A percentile compares a stretch with the other conserved stretches of the same genome.
These are phyloP conservation scores for Ustilago shanxiensis DNA, from an alignment of 1,284 basidiomycete genomes.

Conservation along the genomic window DNA sequence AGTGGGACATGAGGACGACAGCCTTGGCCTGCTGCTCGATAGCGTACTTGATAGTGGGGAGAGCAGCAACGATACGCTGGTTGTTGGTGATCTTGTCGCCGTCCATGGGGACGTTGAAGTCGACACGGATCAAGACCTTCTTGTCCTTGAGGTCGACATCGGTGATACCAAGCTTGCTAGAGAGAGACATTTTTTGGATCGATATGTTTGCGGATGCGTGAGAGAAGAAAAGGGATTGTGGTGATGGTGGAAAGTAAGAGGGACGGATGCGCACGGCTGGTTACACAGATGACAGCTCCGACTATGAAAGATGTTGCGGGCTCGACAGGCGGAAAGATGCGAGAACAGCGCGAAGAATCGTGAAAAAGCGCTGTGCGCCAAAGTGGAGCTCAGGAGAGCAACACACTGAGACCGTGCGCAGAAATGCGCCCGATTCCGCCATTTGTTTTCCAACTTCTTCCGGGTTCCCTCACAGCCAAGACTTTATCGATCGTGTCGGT, in stretches of 20 bases:
- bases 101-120: conserved; percentile 96
- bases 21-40: conserved; percentile 86
- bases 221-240: not conserved
- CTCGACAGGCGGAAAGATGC: conserved; percentile 35
- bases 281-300: conserved; percentile 12
- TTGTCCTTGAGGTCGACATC: conserved; percentile 90
- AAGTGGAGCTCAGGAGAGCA: conserved; percentile 32
- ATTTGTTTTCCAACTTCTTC: not conserved
- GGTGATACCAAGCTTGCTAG: conserved; percentile 82
- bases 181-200: conserved; percentile 87
- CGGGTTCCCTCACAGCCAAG: conserved; percentile 1
- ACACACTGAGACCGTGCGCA: conserved; percentile 20
- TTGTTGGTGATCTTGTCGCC: conserved; percentile 93
- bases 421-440: not conserved
- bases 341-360: conserved; percentile 10
- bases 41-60: conserved; percentile 96
- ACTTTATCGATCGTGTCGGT: conserved; percentile 30
- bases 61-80: conserved; percentile 91
- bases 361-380: conserved; percentile 21
- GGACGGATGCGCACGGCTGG: not conserved
- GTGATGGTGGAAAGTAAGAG: conserved; percentile 4
- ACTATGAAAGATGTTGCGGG: not conserved
- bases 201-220: not conserved
- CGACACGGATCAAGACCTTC: conserved; percentile 80
- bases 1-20: conserved; percentile 96